Conservation (phyloP, 352 stramenopile genomes). For the Elongisporangium prolatum region DNA sequence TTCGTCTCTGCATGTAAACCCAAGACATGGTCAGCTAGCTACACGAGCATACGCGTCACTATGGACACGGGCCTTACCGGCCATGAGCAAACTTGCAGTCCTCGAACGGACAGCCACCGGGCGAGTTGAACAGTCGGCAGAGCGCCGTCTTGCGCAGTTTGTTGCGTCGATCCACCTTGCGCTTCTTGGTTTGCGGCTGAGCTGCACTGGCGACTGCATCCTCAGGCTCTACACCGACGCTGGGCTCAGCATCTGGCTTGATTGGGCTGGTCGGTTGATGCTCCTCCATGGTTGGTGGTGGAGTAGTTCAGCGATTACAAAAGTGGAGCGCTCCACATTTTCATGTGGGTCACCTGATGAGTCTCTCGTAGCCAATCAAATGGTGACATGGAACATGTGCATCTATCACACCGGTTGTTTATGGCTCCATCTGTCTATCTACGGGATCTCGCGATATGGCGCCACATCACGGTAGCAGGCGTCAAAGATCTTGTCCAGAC, state of each 20-base stretch:
- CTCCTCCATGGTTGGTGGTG: constrained; percentile 5
- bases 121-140: constrained; percentile 86
- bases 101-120: constrained; percentile 74
- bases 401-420: constrained; percentile 5
- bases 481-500: constrained; percentile 80
- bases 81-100: constrained; percentile 83
- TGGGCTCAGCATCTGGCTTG: background rate
- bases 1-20: constrained; percentile 25
- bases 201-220: constrained; percentile 1
- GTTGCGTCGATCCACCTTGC: constrained; percentile 53
- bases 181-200: constrained; percentile 43
- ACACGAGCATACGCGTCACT: background rate
- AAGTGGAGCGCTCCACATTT: background rate
- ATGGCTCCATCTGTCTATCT: constrained; percentile 7
- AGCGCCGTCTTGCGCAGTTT: constrained; percentile 73
- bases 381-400: background rate
- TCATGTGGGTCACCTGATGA: background rate
- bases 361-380: constrained; percentile 8
- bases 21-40: constrained; percentile 1
- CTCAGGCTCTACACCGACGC: background rate
- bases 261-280: constrained; percentile 1
- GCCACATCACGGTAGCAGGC: constrained; percentile 83
- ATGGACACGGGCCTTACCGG: constrained; percentile 19
- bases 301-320: background rate
- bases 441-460: constrained; percentile 82